Evolutionary conservation across 371 early-diverging fungal genomes (phyloP).

Genomic region (Mortierella sp.): DNA sequence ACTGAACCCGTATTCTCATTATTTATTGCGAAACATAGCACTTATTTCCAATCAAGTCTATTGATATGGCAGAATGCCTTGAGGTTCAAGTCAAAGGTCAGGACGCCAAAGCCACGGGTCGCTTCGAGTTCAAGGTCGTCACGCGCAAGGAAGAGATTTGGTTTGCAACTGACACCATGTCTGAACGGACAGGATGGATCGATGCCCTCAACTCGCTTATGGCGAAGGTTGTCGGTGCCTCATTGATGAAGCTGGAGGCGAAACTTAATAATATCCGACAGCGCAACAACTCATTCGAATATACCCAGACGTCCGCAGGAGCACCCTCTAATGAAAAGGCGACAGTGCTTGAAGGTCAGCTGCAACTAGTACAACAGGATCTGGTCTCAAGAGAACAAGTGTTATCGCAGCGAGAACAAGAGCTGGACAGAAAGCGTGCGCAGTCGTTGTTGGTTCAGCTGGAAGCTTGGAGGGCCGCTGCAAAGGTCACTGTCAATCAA

Average conservation of each 20-base stretch:
- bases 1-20: background rate
- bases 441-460: slow-evolving; percentile 42
- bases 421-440: slow-evolving; percentile 39
- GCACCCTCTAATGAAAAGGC: slow-evolving; percentile 5
- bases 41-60: slow-evolving; percentile 47
- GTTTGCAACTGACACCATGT: slow-evolving; percentile 54
- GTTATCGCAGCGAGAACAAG: slow-evolving; percentile 40
- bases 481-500: slow-evolving; percentile 53
- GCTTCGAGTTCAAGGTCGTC: slow-evolving; percentile 53
- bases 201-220: slow-evolving; percentile 45
- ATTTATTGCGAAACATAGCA: slow-evolving; percentile 17
- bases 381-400: slow-evolving; percentile 33
- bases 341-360: slow-evolving; percentile 24
- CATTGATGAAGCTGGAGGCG: slow-evolving; percentile 41
- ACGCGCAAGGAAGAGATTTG: slow-evolving; percentile 52
- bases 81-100: slow-evolving; percentile 47
- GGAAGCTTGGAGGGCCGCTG: slow-evolving; percentile 51
- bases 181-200: slow-evolving; percentile 52
- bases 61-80: slow-evolving; percentile 50
- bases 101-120: slow-evolving; percentile 44
- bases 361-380: slow-evolving; percentile 43
- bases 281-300: slow-evolving; percentile 44
- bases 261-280: slow-evolving; percentile 44
- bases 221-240: slow-evolving; percentile 40
- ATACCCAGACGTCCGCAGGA: slow-evolving; percentile 10